Evolutionary conservation across 805 yeast genomes (phyloP), one percentile per base, ranked within the genome.

Genomic region (Saturnispora sanitii): DNA sequence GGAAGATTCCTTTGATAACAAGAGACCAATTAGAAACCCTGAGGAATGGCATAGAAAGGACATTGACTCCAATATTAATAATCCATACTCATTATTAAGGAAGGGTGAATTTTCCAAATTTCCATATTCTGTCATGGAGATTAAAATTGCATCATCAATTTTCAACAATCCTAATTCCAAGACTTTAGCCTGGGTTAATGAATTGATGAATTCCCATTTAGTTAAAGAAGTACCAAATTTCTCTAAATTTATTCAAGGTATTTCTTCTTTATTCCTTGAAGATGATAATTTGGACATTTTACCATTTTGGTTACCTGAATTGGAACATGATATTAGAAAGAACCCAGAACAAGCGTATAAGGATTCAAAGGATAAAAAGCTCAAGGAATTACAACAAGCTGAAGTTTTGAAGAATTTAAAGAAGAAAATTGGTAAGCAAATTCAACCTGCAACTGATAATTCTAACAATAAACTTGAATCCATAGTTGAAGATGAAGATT

Each of bases 151-250:
- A 15, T 66, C 63, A 51, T 47, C 71, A 55, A 53, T 62, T 60
- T 50, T 70, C 64, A 47, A 70, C 62, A 61, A 79, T 68, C 60
- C 75, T 58, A 51, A 71, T 59, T 62, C 66, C 42, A 70, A 55
- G 46, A 62, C 66, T 15, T 41, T 56, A 36, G 66, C 71, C 43
- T 90, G 98, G 98, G 73, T 92, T 47, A 80, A 79, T 50, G 98
- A 90, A 48, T 71, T 90, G 53, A 79, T 85, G 23, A 76, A 78
- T 43, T 74, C 86, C 20, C 88, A 85, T 55, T 68, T 90, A 51
- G 95, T 87, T 36, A 87, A 85, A 57, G 96, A 87, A 59, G 88
- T 90, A 45, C 96, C 96, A 42, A 83, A 84, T 54, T 90, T 90
- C 55, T 84, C 95, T 38, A 85, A 87, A 62, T 90, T 83, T 57